phyloP scores from a whole-genome alignment of 208 protist genomes.

The Entamoeba histolytica region DNA sequence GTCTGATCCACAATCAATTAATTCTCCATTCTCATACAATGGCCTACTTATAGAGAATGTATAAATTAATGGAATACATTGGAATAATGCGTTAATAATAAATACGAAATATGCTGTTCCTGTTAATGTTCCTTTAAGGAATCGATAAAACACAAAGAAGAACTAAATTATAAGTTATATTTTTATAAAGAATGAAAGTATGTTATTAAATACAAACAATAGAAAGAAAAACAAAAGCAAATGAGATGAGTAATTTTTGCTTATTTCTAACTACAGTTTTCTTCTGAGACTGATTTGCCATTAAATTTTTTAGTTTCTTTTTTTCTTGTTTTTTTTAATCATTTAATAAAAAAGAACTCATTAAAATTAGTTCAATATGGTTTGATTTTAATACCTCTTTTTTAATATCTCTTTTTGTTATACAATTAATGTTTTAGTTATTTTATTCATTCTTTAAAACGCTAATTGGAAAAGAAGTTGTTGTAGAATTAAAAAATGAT shows the following conservation, averaged over 20 bases:
- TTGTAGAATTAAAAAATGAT: slow-evolving; percentile 5
- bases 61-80: neutral
- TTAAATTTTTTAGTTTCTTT: neutral
- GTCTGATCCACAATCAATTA: neutral
- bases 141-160: neutral
- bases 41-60: neutral
- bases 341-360: too few species aligned
- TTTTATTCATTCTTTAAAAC: slow-evolving; percentile 12
- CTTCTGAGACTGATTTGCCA: neutral
- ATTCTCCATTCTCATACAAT: neutral
- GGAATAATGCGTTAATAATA: neutral
- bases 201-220: neutral
- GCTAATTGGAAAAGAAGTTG: neutral
- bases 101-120: neutral
- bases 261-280: neutral
- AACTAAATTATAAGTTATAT: neutral
- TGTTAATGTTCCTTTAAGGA: neutral
- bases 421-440: neutral
- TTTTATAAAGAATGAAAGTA: too few species aligned
- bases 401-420: neutral
- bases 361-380: too few species aligned
- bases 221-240: neutral
- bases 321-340: too few species aligned
- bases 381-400: too few species aligned
- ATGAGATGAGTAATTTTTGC: neutral